A percentile compares a stretch with the other conserved stretches of the same genome.
Conservation (phyloP, 441 rosid species). For the Croton laevigatus region DNA sequence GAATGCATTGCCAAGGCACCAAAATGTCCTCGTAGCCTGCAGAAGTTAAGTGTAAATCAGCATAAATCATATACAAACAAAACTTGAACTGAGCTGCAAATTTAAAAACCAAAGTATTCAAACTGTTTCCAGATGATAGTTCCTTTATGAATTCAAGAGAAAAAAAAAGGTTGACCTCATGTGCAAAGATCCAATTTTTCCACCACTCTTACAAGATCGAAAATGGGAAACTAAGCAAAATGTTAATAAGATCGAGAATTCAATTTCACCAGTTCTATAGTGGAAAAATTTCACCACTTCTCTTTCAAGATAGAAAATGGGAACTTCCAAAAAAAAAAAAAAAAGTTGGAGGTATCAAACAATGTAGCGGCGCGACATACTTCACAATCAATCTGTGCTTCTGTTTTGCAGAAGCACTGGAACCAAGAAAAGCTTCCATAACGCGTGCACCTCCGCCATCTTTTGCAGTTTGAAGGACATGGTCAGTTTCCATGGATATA, state of each 20-base stretch:
- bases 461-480: conserved; percentile 61
- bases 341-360: conserved; percentile 20
- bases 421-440: conserved; percentile 80
- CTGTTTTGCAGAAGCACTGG: conserved; percentile 66
- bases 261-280: neutral
- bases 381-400: conserved; percentile 66
- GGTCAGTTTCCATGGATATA: conserved; percentile 66
- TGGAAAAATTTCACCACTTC: neutral
- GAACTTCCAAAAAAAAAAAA: conserved; percentile 1
- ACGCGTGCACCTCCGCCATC: conserved; percentile 78
- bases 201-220: neutral
- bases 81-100: conserved; percentile 4
- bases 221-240: neutral
- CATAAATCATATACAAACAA: conserved; percentile 2
- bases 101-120: neutral
- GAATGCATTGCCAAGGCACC: conserved; percentile 71
- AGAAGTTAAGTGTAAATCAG: conserved; percentile 28
- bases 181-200: neutral
- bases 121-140: neutral
- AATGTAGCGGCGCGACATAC: conserved; percentile 42
- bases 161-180: neutral
- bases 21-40: conserved; percentile 77
- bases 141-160: neutral
- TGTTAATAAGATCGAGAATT: neutral
- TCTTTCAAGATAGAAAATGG: neutral